Evolutionary conservation across 1,139 yeast species (phyloP).

Genomic region (Nadsonia commutata): DNA sequence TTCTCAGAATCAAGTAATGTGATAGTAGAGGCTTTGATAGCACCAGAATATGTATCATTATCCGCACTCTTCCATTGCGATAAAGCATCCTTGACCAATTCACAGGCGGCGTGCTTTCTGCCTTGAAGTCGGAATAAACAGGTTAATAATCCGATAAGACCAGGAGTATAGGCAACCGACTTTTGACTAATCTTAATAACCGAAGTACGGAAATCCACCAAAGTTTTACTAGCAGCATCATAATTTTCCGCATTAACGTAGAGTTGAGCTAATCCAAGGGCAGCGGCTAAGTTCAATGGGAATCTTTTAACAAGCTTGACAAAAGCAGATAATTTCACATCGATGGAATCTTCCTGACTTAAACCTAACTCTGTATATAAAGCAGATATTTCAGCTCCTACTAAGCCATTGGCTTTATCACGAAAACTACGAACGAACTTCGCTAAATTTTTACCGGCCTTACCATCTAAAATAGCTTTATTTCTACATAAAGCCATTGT

Average conservation of each 20-base stretch:
- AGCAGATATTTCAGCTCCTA: constrained; percentile 1
- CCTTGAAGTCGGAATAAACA: constrained; percentile 32
- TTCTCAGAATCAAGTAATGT: neutral
- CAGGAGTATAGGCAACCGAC: constrained; percentile 24
- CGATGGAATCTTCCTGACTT: neutral
- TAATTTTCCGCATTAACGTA: constrained; percentile 27
- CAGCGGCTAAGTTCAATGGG: constrained; percentile 13
- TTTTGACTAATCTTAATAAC: constrained; percentile 8
- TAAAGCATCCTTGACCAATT: constrained; percentile 14
- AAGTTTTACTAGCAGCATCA: constrained; percentile 31
- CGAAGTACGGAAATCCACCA: constrained; percentile 22
- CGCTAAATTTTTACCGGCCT: constrained; percentile 14
- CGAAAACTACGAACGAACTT: constrained; percentile 8
- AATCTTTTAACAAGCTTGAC: constrained; percentile 7
- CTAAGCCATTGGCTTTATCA: constrained; percentile 2
- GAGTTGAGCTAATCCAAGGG: constrained; percentile 30
- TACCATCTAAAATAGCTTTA: constrained; percentile 15
- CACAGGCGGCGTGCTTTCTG: constrained; percentile 12
- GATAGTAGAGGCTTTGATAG: neutral
- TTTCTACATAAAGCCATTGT: constrained; percentile 13
- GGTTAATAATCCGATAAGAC: constrained; percentile 31
- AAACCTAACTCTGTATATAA: constrained; percentile 3
- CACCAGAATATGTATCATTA: constrained; percentile 7
- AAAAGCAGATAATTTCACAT: constrained; percentile 7
- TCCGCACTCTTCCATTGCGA: constrained; percentile 11